These are phyloP conservation scores for Somion occarium DNA, from an alignment of 1,284 basidiomycete species.

Conservation along the genomic window DNA sequence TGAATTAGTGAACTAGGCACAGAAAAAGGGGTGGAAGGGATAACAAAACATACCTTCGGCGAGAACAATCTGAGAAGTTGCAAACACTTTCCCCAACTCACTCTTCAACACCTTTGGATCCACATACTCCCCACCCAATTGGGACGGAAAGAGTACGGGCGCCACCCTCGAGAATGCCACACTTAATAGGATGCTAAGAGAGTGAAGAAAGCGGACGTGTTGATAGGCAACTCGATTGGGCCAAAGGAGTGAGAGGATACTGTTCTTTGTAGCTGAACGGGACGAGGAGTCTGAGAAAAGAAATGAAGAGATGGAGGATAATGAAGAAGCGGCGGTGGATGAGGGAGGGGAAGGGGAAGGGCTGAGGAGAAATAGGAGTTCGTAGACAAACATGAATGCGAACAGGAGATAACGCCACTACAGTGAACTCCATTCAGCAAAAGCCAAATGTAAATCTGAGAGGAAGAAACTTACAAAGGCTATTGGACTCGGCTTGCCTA, in stretches of 20 bases:
- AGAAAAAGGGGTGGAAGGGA: no score
- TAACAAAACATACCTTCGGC: conserved; percentile 41
- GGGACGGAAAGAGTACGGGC: conserved; percentile 52
- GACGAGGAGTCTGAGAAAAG: conserved; percentile 27
- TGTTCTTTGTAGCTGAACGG: conserved; percentile 20
- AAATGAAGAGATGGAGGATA: conserved; percentile 13
- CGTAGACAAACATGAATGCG: conserved; percentile 50
- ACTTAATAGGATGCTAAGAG: conserved; percentile 67
- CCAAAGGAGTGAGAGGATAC: conserved; percentile 47
- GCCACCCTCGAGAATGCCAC: conserved; percentile 66
- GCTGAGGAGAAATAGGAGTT: conserved; percentile 59
- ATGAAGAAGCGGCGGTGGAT: conserved; percentile 22
- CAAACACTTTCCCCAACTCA: conserved; percentile 34
- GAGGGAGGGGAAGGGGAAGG: conserved; percentile 39
- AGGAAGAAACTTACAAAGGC: conserved; percentile 53
- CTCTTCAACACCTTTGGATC: conserved; percentile 17
- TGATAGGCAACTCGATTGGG: conserved; percentile 67
- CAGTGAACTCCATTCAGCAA: neutral
- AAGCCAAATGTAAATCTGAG: neutral
- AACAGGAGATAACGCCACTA: conserved; percentile 79
- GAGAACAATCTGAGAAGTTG: conserved; percentile 35
- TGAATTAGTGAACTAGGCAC: neutral
- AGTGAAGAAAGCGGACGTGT: conserved; percentile 71
- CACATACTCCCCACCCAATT: conserved; percentile 8
- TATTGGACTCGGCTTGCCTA: conserved; percentile 56